Percentiles rank a stretch among this genome's conserved stretches.
Conservation (phyloP, 495 filamentous ascomycete genomes). For the Halenospora varia region DNA sequence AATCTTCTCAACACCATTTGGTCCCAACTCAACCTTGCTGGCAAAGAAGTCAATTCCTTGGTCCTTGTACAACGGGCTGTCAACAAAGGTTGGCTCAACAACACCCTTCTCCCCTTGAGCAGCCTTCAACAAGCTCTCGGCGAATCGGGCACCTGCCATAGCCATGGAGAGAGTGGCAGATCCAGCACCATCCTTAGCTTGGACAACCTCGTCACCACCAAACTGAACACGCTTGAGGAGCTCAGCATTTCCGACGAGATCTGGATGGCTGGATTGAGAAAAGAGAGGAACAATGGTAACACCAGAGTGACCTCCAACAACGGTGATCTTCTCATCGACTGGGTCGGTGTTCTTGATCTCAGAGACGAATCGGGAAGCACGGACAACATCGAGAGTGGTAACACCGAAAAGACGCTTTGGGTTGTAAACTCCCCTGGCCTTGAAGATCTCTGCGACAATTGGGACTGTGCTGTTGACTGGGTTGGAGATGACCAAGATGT, state of each 20-base stretch:
- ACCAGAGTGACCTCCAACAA: constrained; percentile 95
- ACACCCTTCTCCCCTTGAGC: constrained; percentile 92
- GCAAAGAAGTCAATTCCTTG: constrained; percentile 95
- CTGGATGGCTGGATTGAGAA: constrained; percentile 85
- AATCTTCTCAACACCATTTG: constrained; percentile 93
- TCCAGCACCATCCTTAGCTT: constrained; percentile 97
- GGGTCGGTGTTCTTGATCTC: constrained; percentile 89
- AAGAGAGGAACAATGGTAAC: constrained; percentile 97
- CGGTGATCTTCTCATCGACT: constrained; percentile 85
- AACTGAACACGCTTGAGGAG: constrained; percentile 97
- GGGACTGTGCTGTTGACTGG: constrained; percentile 99
- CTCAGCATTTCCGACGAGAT: constrained; percentile 67
- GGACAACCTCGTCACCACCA: constrained; percentile 98
- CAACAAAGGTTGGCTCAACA: constrained; percentile 93
- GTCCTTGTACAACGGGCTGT: constrained; percentile 96
- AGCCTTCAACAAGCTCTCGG: constrained; percentile 89
- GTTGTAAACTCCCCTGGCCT: constrained; percentile 91
- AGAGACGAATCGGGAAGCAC: constrained; percentile 94
- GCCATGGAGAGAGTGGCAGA: constrained; percentile 99
- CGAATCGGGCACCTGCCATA: constrained; percentile 96
- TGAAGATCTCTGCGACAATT: constrained; percentile 95
- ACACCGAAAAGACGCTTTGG: constrained; percentile 98
- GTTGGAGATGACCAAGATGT: constrained; percentile 96
- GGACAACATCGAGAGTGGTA: constrained; percentile 97
- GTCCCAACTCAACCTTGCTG: constrained; percentile 89